A percentile compares a stretch with the other conserved stretches of the same genome.
These are phyloP conservation scores for Fistulinella staudtii DNA, from an alignment of 1,284 basidiomycete species.

Conservation along the genomic window DNA sequence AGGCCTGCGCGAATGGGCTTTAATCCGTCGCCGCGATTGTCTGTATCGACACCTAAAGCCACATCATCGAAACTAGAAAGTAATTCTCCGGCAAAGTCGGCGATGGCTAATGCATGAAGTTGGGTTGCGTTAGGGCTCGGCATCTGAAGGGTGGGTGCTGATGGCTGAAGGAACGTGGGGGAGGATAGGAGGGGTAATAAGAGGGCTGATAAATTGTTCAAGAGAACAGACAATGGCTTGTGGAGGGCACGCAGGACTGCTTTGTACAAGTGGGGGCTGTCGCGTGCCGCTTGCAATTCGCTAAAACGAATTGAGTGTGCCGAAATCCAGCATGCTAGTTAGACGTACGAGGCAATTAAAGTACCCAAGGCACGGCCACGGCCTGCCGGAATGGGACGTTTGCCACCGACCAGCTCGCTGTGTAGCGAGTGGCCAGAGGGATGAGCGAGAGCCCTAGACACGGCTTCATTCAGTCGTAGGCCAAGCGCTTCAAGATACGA, in stretches of 20 bases:
- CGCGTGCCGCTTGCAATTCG: conserved; percentile 60
- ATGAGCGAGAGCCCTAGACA: conserved; percentile 68
- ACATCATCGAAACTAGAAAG: conserved; percentile 65
- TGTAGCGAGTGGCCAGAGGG: conserved; percentile 49
- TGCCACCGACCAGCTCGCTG: conserved; percentile 55
- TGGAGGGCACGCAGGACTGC: conserved; percentile 71
- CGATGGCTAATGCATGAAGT: conserved; percentile 62
- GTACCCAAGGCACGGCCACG: conserved; percentile 62
- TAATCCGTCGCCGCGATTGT: conserved; percentile 60
- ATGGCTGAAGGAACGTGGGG: conserved; percentile 51
- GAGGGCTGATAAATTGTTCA: conserved; percentile 63
- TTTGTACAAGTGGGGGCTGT: conserved; percentile 59
- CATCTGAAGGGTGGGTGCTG: conserved; percentile 46
- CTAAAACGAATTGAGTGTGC: conserved; percentile 36
- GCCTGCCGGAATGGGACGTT: conserved; percentile 64
- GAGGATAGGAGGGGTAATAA: conserved; percentile 65
- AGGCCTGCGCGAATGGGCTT: conserved; percentile 63
- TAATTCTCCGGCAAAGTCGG: conserved; percentile 66
- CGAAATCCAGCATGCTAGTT: conserved; percentile 5
- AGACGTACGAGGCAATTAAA: conserved; percentile 63
- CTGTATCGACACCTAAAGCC: conserved; percentile 55
- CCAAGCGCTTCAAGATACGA: conserved; percentile 73
- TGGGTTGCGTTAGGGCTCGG: conserved; percentile 63
- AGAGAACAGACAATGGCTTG: conserved; percentile 68
- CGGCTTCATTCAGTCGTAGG: conserved; percentile 73